Percentiles rank a stretch among this genome's conserved stretches.
Evolutionary conservation across 441 rosid genomes (phyloP).

Genomic region (Flueggea neowawraea): DNA sequence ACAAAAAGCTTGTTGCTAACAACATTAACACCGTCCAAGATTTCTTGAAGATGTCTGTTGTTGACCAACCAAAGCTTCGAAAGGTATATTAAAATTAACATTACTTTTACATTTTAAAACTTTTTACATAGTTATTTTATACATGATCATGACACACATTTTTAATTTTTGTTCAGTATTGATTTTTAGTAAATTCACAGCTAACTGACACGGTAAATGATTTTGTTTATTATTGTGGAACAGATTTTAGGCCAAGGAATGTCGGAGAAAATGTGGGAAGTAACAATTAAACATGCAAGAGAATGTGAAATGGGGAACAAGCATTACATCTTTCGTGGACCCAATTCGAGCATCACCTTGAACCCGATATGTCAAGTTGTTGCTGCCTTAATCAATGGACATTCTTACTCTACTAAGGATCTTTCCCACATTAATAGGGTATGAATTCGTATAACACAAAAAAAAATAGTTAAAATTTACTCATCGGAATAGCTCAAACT

Average conservation of each 20-base stretch:
- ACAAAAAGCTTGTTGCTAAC: conserved; percentile 49
- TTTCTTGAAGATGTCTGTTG: conserved; percentile 59
- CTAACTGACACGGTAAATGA: background rate
- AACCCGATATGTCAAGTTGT: conserved; percentile 74
- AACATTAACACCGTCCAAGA: conserved; percentile 69
- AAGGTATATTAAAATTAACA: conserved; percentile 23
- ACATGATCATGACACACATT: no score
- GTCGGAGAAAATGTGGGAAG: conserved; percentile 92
- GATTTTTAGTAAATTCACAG: background rate
- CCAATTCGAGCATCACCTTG: conserved; percentile 29
- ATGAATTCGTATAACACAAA: background rate
- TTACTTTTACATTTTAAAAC: no score
- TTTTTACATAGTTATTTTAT: no score
- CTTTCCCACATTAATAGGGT: conserved; percentile 36
- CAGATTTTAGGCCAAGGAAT: conserved; percentile 73
- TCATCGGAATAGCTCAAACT: no score
- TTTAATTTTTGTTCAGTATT: no score
- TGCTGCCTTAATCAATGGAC: conserved; percentile 40
- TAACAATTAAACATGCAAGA: conserved; percentile 65
- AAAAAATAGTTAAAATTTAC: no score
- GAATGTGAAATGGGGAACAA: conserved; percentile 65
- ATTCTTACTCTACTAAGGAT: conserved; percentile 27
- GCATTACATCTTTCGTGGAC: conserved; percentile 34
- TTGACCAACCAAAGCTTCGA: conserved; percentile 52
- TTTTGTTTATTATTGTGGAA: background rate